Conservation (phyloP, 169 alveolate genomes). For the Cryptosporidium canis region DNA sequence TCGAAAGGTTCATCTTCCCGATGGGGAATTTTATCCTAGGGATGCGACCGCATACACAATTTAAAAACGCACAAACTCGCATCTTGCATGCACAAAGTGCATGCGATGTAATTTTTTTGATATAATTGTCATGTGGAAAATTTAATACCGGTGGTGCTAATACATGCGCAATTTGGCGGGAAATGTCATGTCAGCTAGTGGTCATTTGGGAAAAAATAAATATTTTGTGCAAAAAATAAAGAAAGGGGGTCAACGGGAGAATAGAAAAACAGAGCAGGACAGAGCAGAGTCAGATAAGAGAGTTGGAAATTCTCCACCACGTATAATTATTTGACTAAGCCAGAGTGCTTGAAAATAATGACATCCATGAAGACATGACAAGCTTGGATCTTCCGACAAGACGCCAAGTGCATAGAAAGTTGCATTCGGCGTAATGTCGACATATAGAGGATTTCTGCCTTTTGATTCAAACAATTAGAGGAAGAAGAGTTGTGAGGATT, state of each 20-base stretch:
- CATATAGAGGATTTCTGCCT: slow-evolving; percentile 25
- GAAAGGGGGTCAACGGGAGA: background rate
- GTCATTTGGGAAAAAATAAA: background rate
- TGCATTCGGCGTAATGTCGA: slow-evolving; percentile 74
- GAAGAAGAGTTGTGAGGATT: slow-evolving; percentile 40
- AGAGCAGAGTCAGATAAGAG: background rate
- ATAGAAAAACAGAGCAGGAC: background rate
- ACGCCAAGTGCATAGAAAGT: slow-evolving; percentile 61
- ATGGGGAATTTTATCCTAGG: background rate
- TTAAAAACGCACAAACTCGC: background rate
- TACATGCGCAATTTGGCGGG: slow-evolving; percentile 1
- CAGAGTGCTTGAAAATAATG: background rate
- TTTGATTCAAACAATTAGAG: slow-evolving; percentile 16
- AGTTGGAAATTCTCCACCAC: background rate
- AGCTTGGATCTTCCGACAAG: slow-evolving; percentile 74
- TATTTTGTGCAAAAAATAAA: background rate
- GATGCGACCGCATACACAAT: background rate
- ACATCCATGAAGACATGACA: slow-evolving; percentile 70
- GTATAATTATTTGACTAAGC: background rate
- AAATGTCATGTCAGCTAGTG: background rate
- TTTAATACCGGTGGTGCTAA: background rate
- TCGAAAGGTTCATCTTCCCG: too few species aligned
- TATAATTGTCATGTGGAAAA: background rate
- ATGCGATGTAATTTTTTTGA: background rate
- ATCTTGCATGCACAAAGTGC: background rate